phyloP scores from a whole-genome alignment of 2,329 filamentous ascomycete species.

The Ramichloridium luteum region DNA sequence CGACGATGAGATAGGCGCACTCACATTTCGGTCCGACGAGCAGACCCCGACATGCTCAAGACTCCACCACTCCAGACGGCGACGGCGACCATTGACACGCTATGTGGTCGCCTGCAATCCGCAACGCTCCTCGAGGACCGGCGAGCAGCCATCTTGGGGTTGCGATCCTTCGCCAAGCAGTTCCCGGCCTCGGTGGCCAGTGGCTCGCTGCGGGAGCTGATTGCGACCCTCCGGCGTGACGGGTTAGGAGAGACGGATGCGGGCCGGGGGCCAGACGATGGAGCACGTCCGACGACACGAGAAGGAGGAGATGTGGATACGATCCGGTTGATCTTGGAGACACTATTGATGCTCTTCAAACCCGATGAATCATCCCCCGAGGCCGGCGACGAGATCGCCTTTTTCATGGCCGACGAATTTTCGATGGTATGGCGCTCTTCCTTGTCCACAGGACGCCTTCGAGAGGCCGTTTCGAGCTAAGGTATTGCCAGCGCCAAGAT shows the following conservation, averaged over 20 bases:
- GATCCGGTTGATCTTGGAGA: constrained; percentile 88
- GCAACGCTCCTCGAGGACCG: constrained; percentile 90
- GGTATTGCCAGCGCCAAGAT: constrained; percentile 63
- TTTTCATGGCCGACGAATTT: constrained; percentile 97
- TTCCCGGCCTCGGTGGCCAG: constrained; percentile 94
- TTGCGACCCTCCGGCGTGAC: constrained; percentile 74
- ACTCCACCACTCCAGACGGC: constrained; percentile 93
- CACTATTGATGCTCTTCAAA: constrained; percentile 81
- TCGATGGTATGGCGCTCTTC: constrained; percentile 52
- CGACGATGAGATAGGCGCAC: constrained; percentile 16
- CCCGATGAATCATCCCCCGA: constrained; percentile 58
- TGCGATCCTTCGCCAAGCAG: constrained; percentile 91
- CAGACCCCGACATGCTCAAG: constrained; percentile 38
- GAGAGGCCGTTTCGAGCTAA: too few species aligned
- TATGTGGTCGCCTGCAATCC: constrained; percentile 76
- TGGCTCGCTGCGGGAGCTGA: constrained; percentile 77
- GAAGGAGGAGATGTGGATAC: constrained; percentile 70
- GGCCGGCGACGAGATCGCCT: constrained; percentile 86
- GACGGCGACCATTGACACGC: constrained; percentile 80
- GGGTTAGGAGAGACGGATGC: constrained; percentile 21
- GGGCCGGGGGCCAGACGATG: constrained; percentile 14
- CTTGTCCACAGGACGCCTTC: too few species aligned
- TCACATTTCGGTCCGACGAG: too few species aligned
- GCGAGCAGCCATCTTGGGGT: constrained; percentile 78
- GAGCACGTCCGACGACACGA: constrained; percentile 41